Evolutionary conservation across 2,329 filamentous ascomycete genomes (phyloP), one percentile per base, ranked within the genome.

Genomic region (Chlorencoelia australis): DNA sequence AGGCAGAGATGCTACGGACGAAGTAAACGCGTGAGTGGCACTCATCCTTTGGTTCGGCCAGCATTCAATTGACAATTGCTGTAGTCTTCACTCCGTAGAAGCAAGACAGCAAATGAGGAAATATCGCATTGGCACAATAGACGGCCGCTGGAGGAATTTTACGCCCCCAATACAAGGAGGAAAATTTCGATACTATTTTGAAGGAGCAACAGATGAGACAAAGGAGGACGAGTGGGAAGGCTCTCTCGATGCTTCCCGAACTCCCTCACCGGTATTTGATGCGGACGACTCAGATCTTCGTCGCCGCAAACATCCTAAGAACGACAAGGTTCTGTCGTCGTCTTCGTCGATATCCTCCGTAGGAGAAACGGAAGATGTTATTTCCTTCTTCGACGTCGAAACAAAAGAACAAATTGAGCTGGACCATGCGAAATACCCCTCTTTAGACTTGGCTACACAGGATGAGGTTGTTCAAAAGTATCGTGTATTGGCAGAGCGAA

Each of bases 151-250:
- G 91, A 65, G 66, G 43, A 95, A 95, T 59, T 94, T 95, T 55
- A 53, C 83, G 5, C 88, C 91, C 4, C 89, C 91, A 1, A 89
- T 96, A 35, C 89, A 96, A 59, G 88, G 87, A 39, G 89, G 89
- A 27, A 69, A 70, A 40, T 94, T 88, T 59, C 72, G 79, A 46
- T 60, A 63, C 15, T 67, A 67, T 42, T 55, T 60, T 34, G 61
- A 68, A 44, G 47, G 44, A n/a, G 24, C 33, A 10, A 18, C 28
- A 26, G 51, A 56, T 6, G 58, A 63, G 29, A 56, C 61, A 21
- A 60, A 59, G 32, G 59, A 29, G 16, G 41, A 42, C 15, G 54
- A 60, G 13, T 57, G 62, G 21, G 34, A 40, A 13, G 29, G 30
- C 16, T 48, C 43, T 35, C 49, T 50, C 20, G 51, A 49, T 13